A percentile compares a stretch with the other conserved stretches of the same genome.
These are phyloP conservation scores for Neofusicoccum kwambonambiense DNA, from an alignment of 2,329 filamentous ascomycete species.

Conservation along the genomic window DNA sequence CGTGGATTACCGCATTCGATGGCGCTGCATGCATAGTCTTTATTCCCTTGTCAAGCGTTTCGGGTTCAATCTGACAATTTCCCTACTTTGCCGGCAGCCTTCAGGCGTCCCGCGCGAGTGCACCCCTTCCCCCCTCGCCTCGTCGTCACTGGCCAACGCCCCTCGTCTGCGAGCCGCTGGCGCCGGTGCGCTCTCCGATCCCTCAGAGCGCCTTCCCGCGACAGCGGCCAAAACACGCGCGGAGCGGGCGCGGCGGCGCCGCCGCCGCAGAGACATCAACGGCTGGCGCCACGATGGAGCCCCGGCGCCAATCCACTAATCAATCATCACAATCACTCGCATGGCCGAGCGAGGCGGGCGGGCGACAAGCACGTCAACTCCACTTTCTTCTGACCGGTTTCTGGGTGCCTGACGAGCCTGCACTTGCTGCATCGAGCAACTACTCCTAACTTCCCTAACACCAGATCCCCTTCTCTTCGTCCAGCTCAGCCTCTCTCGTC, in stretches of 20 bases:
- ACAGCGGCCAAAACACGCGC: slow-evolving; percentile 8
- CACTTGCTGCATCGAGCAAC: slow-evolving; percentile 4
- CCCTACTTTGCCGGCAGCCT: neutral
- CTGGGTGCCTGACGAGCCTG: slow-evolving; percentile 10
- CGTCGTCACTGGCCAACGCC: neutral
- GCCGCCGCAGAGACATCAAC: slow-evolving; percentile 10
- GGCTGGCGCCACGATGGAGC: slow-evolving; percentile 13
- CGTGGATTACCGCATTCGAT: neutral
- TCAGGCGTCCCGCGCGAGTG: slow-evolving; percentile 5
- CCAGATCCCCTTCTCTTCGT: neutral
- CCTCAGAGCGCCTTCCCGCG: neutral
- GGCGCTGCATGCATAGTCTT: neutral
- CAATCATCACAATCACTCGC: slow-evolving; percentile 13
- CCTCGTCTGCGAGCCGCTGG: slow-evolving; percentile 2
- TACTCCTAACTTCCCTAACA: slow-evolving; percentile 1
- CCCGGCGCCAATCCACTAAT: slow-evolving; percentile 12
- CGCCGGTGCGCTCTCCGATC: slow-evolving; percentile 4
- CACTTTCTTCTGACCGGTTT: slow-evolving; percentile 17
- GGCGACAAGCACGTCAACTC: slow-evolving; percentile 12
- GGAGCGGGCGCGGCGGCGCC: slow-evolving; percentile 11
- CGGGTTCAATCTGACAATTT: slow-evolving; percentile 14
- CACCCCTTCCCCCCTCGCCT: slow-evolving; percentile 8
- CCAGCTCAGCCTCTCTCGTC: neutral
- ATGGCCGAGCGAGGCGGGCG: neutral
- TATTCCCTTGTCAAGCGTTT: neutral